Evolutionary conservation across 257 asterid genomes (phyloP).

Genomic region (Solanum tacnaense): DNA sequence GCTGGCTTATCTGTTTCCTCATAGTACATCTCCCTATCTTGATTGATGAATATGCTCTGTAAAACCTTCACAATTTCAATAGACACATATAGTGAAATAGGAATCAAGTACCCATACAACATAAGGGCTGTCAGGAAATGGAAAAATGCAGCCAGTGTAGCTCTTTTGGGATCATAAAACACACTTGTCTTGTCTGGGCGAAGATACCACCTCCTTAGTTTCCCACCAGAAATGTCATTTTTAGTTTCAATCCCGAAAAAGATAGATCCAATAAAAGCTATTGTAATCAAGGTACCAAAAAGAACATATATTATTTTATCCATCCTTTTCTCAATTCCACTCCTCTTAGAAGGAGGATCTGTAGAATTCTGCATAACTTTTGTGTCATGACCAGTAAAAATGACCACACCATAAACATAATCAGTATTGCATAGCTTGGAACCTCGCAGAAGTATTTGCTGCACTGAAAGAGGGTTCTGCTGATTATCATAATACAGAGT

Average conservation of each 20-base stretch:
- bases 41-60: constrained; percentile 77
- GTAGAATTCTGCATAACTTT: constrained; percentile 92
- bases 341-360: constrained; percentile 95
- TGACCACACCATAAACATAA: constrained; percentile 61
- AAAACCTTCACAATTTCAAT: constrained; percentile 91
- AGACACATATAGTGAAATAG: constrained; percentile 91
- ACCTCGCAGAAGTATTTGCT: constrained; percentile 78
- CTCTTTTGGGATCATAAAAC: constrained; percentile 49
- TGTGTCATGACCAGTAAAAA: constrained; percentile 91
- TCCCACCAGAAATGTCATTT: constrained; percentile 37
- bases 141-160: constrained; percentile 53
- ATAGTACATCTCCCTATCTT: constrained; percentile 74
- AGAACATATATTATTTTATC: constrained; percentile 78
- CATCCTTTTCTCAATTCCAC: constrained; percentile 80
- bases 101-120: constrained; percentile 86
- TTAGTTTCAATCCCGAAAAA: constrained; percentile 67
- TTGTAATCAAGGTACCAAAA: constrained; percentile 51
- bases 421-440: constrained; percentile 82
- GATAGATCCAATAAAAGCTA: constrained; percentile 72
- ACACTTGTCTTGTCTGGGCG: constrained; percentile 48
- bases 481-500: constrained; percentile 40
- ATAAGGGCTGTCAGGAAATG: constrained; percentile 93
- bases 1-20: constrained; percentile 81
- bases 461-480: constrained; percentile 61
- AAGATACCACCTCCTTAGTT: constrained; percentile 81